phyloP scores from a whole-genome alignment of 179 eudicot species.

The Heliamphora ciliata region DNA sequence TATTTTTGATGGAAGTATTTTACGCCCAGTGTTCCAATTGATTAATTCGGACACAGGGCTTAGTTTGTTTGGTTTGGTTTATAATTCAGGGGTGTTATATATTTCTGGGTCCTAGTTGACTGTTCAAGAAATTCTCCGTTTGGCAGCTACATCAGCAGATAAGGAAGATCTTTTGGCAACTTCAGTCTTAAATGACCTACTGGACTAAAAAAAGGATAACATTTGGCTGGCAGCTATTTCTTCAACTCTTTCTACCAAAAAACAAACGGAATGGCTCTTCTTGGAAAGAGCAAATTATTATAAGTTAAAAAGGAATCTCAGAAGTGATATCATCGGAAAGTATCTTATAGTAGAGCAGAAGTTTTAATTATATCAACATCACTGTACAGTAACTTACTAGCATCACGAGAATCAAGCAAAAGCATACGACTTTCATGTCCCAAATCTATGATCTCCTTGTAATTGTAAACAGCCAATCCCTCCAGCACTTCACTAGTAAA shows the following conservation, averaged over 20 bases:
- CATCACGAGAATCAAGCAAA: conserved; percentile 57
- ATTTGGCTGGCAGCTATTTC: background rate
- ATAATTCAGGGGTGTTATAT: too few relatives aligned
- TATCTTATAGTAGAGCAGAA: background rate
- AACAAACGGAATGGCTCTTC: background rate
- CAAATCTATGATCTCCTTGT: conserved; percentile 57
- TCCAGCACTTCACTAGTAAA: conserved; percentile 30
- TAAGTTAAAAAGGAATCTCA: background rate
- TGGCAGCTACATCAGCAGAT: background rate
- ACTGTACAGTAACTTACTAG: conserved; percentile 51
- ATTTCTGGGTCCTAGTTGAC: too few relatives aligned
- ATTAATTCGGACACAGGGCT: too few relatives aligned
- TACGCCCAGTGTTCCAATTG: too few relatives aligned
- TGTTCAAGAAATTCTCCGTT: background rate
- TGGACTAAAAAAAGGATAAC: background rate
- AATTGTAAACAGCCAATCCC: conserved; percentile 47
- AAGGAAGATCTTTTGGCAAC: background rate
- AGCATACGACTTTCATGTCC: conserved; percentile 59
- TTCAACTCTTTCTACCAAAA: background rate
- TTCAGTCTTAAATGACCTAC: background rate
- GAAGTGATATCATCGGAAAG: background rate
- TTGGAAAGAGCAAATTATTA: too few relatives aligned
- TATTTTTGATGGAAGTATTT: too few relatives aligned
- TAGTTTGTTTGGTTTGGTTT: too few relatives aligned
- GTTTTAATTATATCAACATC: background rate